Evolutionary conservation across 2,329 filamentous ascomycete species (phyloP).

Genomic region (Ceratocystis ficicola): DNA sequence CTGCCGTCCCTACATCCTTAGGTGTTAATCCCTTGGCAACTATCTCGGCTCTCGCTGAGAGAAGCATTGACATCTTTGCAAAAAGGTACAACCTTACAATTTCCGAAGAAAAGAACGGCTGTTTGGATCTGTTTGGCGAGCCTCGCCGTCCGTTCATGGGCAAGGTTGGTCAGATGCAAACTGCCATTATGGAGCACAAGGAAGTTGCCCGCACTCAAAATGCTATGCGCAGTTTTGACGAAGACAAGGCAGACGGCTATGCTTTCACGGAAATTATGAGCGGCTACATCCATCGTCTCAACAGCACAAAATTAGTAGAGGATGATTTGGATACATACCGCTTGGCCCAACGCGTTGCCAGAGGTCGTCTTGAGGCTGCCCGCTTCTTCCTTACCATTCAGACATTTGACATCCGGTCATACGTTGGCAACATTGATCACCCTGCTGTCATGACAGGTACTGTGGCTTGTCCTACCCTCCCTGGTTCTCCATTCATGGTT

Average conservation of each 20-base stretch:
- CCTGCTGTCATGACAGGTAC: conserved; percentile 46
- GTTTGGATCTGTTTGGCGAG: conserved; percentile 43
- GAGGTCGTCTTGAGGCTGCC: conserved; percentile 43
- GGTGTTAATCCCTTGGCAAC: conserved; percentile 58
- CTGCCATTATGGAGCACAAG: conserved; percentile 29
- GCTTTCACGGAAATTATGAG: conserved; percentile 55
- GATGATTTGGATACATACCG: conserved; percentile 42
- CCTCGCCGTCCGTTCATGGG: conserved; percentile 32
- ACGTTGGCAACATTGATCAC: conserved; percentile 39
- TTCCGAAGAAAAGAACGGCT: conserved; percentile 35
- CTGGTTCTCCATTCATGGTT: conserved; percentile 49
- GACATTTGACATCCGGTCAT: conserved; percentile 40
- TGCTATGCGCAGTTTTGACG: conserved; percentile 34
- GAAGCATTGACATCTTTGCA: conserved; percentile 44
- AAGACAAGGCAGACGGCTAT: conserved; percentile 38
- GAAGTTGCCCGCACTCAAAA: conserved; percentile 30
- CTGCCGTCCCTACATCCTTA: conserved; percentile 49
- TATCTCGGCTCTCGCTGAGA: conserved; percentile 55
- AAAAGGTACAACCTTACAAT: conserved; percentile 34
- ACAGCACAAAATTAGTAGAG: conserved; percentile 30
- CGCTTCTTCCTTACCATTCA: conserved; percentile 49
- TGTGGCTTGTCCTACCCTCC: conserved; percentile 43
- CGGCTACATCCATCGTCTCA: conserved; percentile 44
- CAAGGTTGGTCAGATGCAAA: conserved; percentile 12
- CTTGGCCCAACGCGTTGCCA: conserved; percentile 40